These are phyloP conservation scores for Rubia balearica DNA, from an alignment of 305 asterid species.

Conservation along the genomic window DNA sequence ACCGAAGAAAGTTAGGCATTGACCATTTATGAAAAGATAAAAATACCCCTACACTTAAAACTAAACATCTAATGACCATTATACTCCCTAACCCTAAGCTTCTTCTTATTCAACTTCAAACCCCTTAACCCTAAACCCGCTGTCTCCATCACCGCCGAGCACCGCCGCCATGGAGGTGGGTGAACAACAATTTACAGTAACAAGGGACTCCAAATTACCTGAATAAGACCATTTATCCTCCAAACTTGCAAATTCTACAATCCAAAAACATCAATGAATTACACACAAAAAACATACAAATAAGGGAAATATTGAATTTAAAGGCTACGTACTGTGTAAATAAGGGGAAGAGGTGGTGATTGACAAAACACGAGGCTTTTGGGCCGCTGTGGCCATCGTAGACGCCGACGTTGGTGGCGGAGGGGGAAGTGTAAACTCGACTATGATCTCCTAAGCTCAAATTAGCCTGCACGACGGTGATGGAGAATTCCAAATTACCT, in stretches of 20 bases:
- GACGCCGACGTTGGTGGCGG: slow-evolving; percentile 86
- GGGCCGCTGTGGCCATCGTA: slow-evolving; percentile 99
- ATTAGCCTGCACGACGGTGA: slow-evolving; percentile 98
- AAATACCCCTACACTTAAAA: too few relatives aligned
- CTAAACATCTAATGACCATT: too few relatives aligned
- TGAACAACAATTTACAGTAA: not conserved
- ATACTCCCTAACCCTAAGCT: too few relatives aligned
- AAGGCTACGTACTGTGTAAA: slow-evolving; percentile 46
- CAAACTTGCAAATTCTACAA: slow-evolving; percentile 71
- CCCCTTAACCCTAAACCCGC: too few relatives aligned
- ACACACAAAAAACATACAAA: not conserved
- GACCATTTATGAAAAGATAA: too few relatives aligned
- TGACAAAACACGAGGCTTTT: slow-evolving; percentile 87
- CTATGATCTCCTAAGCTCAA: slow-evolving; percentile 81
- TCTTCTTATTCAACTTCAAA: too few relatives aligned
- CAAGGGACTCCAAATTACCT: slow-evolving; percentile 39
- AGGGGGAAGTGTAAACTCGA: slow-evolving; percentile 74
- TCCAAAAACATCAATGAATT: not conserved
- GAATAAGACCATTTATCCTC: slow-evolving; percentile 97
- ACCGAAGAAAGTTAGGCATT: too few relatives aligned
- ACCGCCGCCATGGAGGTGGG: too few relatives aligned
- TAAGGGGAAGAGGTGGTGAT: slow-evolving; percentile 68
- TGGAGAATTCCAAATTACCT: slow-evolving; percentile 47
- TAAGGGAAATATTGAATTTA: not conserved
- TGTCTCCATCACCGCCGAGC: too few relatives aligned